Evolutionary conservation across 1,284 basidiomycete genomes (phyloP).

Genomic region (Coniophora puteana): DNA sequence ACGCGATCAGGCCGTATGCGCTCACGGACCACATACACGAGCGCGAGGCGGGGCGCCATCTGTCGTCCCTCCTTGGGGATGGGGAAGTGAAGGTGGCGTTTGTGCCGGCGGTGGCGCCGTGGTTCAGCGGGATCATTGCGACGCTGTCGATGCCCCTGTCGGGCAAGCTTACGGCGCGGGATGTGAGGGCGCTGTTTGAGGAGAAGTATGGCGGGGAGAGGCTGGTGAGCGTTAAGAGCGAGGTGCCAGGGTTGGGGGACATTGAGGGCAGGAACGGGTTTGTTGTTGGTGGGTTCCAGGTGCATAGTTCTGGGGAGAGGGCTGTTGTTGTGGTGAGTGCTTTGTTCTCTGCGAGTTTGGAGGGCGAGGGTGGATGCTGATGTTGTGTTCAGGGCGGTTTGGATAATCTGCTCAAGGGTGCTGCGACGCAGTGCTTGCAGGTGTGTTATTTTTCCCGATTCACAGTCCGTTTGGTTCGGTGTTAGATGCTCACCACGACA

Average conservation of each 20-base stretch:
- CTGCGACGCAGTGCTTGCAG: conserved; percentile 96
- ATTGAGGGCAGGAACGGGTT: conserved; percentile 85
- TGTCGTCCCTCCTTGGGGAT: conserved; percentile 55
- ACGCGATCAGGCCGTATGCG: conserved; percentile 81
- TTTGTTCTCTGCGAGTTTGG: conserved; percentile 8
- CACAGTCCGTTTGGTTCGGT: conserved; percentile 1
- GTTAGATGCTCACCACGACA: background rate
- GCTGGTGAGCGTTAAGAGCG: conserved; percentile 62
- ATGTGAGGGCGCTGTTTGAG: conserved; percentile 76
- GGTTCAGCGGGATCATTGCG: conserved; percentile 96
- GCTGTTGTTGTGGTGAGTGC: conserved; percentile 85
- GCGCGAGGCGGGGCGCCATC: conserved; percentile 86
- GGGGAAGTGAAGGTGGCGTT: conserved; percentile 72
- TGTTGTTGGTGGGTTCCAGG: conserved; percentile 91
- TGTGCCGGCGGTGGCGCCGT: conserved; percentile 84
- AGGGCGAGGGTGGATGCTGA: background rate
- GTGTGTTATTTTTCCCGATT: conserved; percentile 37
- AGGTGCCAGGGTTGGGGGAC: conserved; percentile 79
- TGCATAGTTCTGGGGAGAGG: conserved; percentile 83
- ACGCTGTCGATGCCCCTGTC: conserved; percentile 81
- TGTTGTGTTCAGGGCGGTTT: conserved; percentile 65
- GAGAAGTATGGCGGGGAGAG: conserved; percentile 76
- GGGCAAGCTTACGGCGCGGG: conserved; percentile 60
- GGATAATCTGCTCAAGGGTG: conserved; percentile 96
- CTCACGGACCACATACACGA: conserved; percentile 99